Conservation (phyloP, 441 rosid genomes). For the Hypseocharis bilobata region DNA sequence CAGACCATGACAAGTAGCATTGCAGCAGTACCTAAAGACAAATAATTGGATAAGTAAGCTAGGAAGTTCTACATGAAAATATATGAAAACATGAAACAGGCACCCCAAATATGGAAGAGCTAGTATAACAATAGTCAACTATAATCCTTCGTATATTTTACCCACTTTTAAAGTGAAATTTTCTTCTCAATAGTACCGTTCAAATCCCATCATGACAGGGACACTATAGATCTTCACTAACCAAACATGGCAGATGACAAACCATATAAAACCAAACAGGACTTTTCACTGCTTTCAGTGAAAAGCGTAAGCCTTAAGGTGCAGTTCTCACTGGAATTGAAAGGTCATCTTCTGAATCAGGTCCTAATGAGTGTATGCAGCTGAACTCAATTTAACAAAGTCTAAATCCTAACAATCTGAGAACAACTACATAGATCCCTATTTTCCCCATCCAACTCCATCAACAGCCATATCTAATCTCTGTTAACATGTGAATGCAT, state of each 20-base stretch:
- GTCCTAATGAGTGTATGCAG: background rate
- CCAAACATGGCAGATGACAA: background rate
- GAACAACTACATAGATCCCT: background rate
- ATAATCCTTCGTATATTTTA: background rate
- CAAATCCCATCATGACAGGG: background rate
- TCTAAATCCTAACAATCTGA: background rate
- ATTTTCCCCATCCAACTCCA: background rate
- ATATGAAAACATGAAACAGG: background rate
- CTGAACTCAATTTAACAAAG: background rate
- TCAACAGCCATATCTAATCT: background rate
- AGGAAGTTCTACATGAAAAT: background rate
- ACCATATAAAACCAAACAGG: constrained; percentile 3
- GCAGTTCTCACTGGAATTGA: background rate
- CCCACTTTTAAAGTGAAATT: background rate
- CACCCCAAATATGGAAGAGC: background rate
- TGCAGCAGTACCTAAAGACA: constrained; percentile 66
- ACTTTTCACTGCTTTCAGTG: background rate
- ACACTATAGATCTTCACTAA: background rate
- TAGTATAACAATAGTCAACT: constrained; percentile 6
- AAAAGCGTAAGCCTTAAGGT: constrained; percentile 1
- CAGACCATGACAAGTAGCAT: constrained; percentile 84
- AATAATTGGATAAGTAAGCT: constrained; percentile 5
- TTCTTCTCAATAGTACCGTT: background rate
- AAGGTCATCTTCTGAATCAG: background rate
- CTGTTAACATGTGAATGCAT: no score